Base-by-base conservation (phyloP, 2,329 filamentous ascomycete genomes). In the Botrytis elliptica region DNA sequence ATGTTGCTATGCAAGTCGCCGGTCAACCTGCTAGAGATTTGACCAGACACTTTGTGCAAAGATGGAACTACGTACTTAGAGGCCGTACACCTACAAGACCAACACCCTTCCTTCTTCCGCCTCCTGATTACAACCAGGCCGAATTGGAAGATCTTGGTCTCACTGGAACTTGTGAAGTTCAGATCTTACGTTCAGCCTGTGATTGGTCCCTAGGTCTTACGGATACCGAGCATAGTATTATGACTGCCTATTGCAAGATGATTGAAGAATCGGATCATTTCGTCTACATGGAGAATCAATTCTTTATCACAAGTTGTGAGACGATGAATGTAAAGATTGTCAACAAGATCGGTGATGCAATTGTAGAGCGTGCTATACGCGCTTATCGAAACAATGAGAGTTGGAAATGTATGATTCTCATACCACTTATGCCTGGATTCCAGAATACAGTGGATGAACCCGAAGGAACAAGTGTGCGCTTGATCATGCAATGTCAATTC, bases 261-360 rank as follows among this genome's bases (percentile, higher is more conserved):
- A 99, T 99, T 78, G 92, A 96, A 77, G 92, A 95, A 76, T 98
- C 94, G 2, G 94, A 99, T 66, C 96, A 98, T 82, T 97, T 98
- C 79, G 93, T 98, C 70, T 98, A 99, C 83, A 97, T 98, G 77
- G 96, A 99, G 82, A 99, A 99, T 81, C 96, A 99, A 81, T 99
- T 98, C 84, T 99, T 97, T 85, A 93, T 99, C 82, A 97, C 93
- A 52, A 97, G 93, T 77, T 96, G 93, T 69, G 92, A 96, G 79
- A 94, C 95, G 8, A 90, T 97, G 78, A 93, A 92, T 70, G 93
- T 92, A 20, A 93, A 91, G 81, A 96, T 99, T 76, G 89, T 94
- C 81, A 99, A 99, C 82, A 90, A 91, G 77, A 98, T 99, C 77
- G 95, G 95, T 69, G 95, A 98, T 83, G 95, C 96, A 4, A 86